phyloP scores from a whole-genome alignment of 331 rosid genomes.

The Malus hybrid region DNA sequence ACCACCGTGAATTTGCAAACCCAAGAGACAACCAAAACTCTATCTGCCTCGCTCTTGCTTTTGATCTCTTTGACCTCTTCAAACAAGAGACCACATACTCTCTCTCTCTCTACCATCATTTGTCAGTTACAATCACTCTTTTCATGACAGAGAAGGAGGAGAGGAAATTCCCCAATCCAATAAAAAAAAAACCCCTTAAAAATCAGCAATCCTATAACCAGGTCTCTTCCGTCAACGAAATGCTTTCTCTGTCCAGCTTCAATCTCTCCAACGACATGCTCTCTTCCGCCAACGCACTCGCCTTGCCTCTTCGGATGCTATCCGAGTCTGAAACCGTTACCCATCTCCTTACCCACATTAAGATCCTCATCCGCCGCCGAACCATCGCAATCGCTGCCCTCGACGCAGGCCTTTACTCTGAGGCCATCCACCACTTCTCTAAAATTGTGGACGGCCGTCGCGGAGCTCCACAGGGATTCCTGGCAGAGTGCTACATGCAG shows the following conservation, averaged over 20 bases:
- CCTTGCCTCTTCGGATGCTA: constrained; percentile 26
- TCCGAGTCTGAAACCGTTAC: constrained; percentile 48
- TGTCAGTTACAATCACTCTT: too few species aligned
- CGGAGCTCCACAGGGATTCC: constrained; percentile 78
- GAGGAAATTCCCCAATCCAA: too few species aligned
- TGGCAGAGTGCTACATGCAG: constrained; percentile 80
- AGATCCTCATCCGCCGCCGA: constrained; percentile 74
- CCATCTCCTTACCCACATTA: constrained; percentile 70
- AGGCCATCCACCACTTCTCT: constrained; percentile 85
- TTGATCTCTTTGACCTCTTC: too few species aligned
- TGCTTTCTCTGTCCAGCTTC: constrained; percentile 27
- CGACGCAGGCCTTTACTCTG: constrained; percentile 71
- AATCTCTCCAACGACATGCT: constrained; percentile 25
- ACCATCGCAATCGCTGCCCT: constrained; percentile 84
- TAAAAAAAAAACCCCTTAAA: too few species aligned
- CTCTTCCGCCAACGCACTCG: constrained; percentile 22
- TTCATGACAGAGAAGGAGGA: too few species aligned
- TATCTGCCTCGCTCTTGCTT: too few species aligned
- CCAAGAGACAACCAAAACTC: too few species aligned
- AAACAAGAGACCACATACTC: too few species aligned
- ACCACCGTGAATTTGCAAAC: too few species aligned
- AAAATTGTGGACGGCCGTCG: constrained; percentile 94
- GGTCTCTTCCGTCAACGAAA: too few species aligned
- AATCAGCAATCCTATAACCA: too few species aligned
- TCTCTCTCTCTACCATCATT: too few species aligned